Evolutionary conservation across 2,329 filamentous ascomycete genomes (phyloP).

Genomic region (Simplicillium aogashimaense): DNA sequence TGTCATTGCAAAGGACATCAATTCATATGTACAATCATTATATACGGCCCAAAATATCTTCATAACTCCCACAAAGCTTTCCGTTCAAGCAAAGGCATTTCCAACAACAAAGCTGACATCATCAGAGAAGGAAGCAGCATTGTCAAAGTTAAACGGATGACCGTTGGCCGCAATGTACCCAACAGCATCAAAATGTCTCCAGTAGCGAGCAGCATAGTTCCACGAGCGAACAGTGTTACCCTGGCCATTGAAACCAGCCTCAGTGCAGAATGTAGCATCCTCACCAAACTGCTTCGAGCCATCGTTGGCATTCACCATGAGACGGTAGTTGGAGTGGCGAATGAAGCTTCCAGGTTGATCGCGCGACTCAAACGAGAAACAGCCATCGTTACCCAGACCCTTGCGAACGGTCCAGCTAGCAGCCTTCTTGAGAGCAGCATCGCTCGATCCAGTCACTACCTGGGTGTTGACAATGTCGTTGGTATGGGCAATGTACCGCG

Average conservation of each 20-base stretch:
- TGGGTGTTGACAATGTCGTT: conserved; percentile 42
- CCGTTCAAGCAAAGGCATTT: neutral
- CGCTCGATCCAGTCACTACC: conserved; percentile 40
- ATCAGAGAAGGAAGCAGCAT: conserved; percentile 33
- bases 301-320: conserved; percentile 40
- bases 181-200: conserved; percentile 37
- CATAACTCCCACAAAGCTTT: too few species aligned
- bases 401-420: conserved; percentile 43
- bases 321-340: conserved; percentile 42
- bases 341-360: conserved; percentile 50
- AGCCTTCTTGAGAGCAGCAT: conserved; percentile 35
- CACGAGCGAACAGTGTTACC: conserved; percentile 44
- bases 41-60: too few species aligned
- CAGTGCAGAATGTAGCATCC: conserved; percentile 54
- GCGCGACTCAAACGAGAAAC: conserved; percentile 50
- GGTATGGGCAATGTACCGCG: conserved; percentile 44
- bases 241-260: conserved; percentile 37
- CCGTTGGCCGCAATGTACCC: conserved; percentile 42
- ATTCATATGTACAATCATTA: too few species aligned
- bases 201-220: conserved; percentile 47
- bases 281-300: conserved; percentile 46
- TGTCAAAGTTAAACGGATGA: conserved; percentile 43
- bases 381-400: conserved; percentile 46
- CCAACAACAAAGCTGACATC: conserved; percentile 42
- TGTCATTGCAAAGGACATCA: too few species aligned